Evolutionary conservation across 2,329 filamentous ascomycete genomes (phyloP).

Genomic region (Neurospora sp.): DNA sequence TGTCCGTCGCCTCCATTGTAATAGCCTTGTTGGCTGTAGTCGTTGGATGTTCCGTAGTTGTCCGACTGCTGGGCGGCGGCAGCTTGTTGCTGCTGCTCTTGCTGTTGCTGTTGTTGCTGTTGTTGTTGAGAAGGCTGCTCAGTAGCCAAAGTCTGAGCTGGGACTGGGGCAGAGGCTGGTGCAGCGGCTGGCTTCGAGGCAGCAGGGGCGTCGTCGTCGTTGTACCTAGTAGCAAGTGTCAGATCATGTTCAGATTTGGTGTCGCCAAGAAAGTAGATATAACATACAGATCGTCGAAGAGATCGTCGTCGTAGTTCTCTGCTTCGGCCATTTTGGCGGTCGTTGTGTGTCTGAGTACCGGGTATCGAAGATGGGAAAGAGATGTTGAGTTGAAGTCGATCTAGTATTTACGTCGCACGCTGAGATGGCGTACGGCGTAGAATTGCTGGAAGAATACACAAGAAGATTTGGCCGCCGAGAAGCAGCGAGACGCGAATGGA

Average conservation of each 20-base stretch:
- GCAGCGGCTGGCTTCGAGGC: constrained; percentile 17
- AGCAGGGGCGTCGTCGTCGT: constrained; percentile 43
- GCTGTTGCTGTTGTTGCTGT: constrained; percentile 17
- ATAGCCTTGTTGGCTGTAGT: constrained; percentile 18
- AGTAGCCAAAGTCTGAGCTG: constrained; percentile 17
- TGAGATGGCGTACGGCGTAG: background rate
- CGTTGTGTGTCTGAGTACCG: background rate
- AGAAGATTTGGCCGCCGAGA: background rate
- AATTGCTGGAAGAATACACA: background rate
- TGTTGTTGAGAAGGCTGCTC: constrained; percentile 22
- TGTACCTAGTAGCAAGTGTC: constrained; percentile 37
- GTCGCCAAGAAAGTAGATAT: background rate
- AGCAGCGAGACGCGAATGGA: background rate
- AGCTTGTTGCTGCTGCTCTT: constrained; percentile 1
- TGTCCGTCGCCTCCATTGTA: constrained; percentile 28
- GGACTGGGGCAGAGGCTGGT: constrained; percentile 20
- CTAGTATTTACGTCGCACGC: background rate
- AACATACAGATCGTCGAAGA: constrained; percentile 81
- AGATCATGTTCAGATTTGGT: constrained; percentile 3
- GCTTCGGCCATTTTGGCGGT: constrained; percentile 56
- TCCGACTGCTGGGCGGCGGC: constrained; percentile 15
- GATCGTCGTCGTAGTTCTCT: constrained; percentile 76
- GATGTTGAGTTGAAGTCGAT: background rate
- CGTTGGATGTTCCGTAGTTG: constrained; percentile 19
- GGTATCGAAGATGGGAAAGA: background rate